phyloP scores from a whole-genome alignment of 73 alveolate species.

The Effrenium voratum region DNA sequence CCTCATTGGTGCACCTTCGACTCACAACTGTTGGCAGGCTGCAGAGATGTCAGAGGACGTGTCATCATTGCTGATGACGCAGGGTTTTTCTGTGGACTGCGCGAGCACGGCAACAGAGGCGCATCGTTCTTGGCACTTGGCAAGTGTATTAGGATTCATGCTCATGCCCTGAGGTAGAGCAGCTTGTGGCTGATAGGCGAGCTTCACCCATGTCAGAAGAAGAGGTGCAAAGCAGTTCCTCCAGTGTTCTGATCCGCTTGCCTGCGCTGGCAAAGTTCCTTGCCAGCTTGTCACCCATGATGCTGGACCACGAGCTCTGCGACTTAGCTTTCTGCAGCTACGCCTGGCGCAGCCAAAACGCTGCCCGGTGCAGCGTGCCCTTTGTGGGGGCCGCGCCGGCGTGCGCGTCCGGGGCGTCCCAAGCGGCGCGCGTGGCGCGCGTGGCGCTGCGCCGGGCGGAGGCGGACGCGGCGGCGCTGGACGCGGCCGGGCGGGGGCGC shows the following conservation, averaged over 20 bases:
- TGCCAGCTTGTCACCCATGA: neutral
- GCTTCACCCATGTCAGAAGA: slow-evolving; percentile 15
- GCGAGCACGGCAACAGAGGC: neutral
- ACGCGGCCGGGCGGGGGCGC: too few relatives aligned
- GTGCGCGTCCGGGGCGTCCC: too few relatives aligned
- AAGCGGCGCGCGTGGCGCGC: too few relatives aligned
- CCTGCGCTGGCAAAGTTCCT: slow-evolving; percentile 51
- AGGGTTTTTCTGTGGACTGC: neutral
- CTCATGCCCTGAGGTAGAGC: neutral
- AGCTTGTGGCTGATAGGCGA: neutral
- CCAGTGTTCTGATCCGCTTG: slow-evolving; percentile 71
- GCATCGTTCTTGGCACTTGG: neutral
- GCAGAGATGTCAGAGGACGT: slow-evolving; percentile 16
- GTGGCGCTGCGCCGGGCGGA: too few relatives aligned
- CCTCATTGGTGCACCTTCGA: neutral
- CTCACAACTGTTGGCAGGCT: slow-evolving; percentile 1
- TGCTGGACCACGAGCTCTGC: slow-evolving; percentile 44
- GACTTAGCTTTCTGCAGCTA: slow-evolving; percentile 75
- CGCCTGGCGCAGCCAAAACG: slow-evolving; percentile 58
- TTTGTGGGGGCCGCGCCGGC: too few relatives aligned
- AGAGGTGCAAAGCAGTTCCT: neutral
- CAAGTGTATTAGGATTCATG: neutral
- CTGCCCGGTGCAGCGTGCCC: neutral
- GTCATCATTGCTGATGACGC: slow-evolving; percentile 5
- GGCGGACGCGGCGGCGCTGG: too few relatives aligned